A percentile compares a stretch with the other conserved stretches of the same genome.
Evolutionary conservation across 2,329 filamentous ascomycete species (phyloP).

Genomic region (Stachybotrys chartarum): DNA sequence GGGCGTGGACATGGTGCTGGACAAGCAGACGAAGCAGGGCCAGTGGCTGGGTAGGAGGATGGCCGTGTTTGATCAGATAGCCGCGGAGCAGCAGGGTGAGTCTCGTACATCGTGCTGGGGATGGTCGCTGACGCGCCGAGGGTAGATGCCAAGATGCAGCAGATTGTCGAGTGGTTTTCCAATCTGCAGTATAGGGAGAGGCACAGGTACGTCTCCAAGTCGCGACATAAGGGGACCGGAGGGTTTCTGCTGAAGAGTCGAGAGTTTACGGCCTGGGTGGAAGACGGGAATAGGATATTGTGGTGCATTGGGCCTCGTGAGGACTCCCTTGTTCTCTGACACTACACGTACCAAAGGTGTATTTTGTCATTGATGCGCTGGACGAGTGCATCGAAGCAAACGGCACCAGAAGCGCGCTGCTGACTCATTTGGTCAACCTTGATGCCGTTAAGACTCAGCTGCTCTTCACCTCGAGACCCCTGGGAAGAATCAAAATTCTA

Average conservation of each 20-base stretch:
- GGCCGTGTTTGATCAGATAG: background rate
- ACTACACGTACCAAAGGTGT: background rate
- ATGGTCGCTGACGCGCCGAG: background rate
- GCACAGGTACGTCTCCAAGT: background rate
- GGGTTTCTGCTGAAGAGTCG: background rate
- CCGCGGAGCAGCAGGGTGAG: background rate
- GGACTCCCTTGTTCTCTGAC: too few relatives aligned
- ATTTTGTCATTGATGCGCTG: background rate
- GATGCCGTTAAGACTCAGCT: background rate
- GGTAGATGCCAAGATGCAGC: background rate
- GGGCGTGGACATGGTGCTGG: background rate
- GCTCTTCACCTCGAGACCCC: background rate
- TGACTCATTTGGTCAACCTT: background rate
- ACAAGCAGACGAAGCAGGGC: background rate
- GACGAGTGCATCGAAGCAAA: background rate
- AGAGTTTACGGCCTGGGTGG: background rate
- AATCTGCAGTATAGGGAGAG: background rate
- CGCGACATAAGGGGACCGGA: background rate
- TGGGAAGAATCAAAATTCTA: background rate
- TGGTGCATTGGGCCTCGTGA: background rate
- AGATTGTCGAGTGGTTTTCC: background rate
- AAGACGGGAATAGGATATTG: background rate
- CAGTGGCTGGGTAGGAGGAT: background rate
- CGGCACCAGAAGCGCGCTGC: background rate
- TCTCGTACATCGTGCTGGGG: background rate